These are phyloP conservation scores for Ogataea salicorniae DNA, from an alignment of 805 yeast species.

Conservation along the genomic window DNA sequence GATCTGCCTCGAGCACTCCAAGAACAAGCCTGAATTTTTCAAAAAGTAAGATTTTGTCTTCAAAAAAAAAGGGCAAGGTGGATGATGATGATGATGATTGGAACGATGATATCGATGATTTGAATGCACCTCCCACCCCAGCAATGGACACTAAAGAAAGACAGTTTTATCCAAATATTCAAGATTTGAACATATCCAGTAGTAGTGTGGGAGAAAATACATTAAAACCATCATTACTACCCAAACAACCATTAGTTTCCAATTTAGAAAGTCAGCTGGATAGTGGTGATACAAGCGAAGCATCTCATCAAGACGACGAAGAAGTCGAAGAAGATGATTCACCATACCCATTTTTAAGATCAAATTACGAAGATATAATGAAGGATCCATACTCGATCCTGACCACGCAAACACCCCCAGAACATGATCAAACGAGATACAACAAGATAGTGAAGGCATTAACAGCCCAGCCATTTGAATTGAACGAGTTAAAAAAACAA, in stretches of 20 bases:
- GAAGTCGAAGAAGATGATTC: conserved; percentile 11
- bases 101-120: conserved; percentile 67
- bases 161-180: conserved; percentile 19
- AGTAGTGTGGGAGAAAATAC: neutral
- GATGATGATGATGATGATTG: conserved; percentile 91
- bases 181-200: conserved; percentile 7
- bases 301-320: neutral
- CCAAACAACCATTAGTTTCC: neutral
- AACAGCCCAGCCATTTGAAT: conserved; percentile 50
- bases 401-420: conserved; percentile 25
- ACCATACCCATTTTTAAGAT: conserved; percentile 21
- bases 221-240: neutral
- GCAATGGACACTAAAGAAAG: conserved; percentile 1
- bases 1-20: conserved; percentile 9
- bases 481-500: conserved; percentile 65
- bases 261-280: neutral
- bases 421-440: conserved; percentile 50
- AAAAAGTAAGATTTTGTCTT: conserved; percentile 14
- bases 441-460: conserved; percentile 63
- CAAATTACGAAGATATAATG: conserved; percentile 34
- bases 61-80: conserved; percentile 60
- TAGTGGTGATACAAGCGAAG: conserved; percentile 6
- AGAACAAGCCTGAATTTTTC: conserved; percentile 11
- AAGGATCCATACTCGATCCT: conserved; percentile 38
- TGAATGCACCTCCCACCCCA: conserved; percentile 27